These are phyloP conservation scores for Nymphaea thermarum DNA, from an alignment of 164 flowering plant species.

Conservation along the genomic window DNA sequence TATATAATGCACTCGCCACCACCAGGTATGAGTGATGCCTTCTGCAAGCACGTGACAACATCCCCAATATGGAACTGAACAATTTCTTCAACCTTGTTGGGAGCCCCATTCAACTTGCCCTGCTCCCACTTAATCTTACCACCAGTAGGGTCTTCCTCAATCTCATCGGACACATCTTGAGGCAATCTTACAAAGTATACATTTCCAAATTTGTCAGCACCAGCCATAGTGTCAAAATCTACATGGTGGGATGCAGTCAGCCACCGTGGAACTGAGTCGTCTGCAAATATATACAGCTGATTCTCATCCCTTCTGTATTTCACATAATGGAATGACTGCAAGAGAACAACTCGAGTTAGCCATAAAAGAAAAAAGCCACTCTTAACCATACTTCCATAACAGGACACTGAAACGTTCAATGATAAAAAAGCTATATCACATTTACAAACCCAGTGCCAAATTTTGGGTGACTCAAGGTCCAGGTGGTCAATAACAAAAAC, in stretches of 20 bases:
- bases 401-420: too few species aligned
- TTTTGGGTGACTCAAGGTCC: too few species aligned
- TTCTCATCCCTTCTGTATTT: conserved; percentile 96
- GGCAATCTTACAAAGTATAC: conserved; percentile 82
- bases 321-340: conserved; percentile 98
- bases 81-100: conserved; percentile 96
- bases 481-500: too few species aligned
- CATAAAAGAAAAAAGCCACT: too few species aligned
- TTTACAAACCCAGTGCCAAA: too few species aligned
- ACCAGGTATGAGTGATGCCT: conserved; percentile 93
- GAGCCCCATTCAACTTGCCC: conserved; percentile 96
- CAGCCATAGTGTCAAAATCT: conserved; percentile 98
- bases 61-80: conserved; percentile 97
- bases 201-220: conserved; percentile 97
- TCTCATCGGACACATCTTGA: conserved; percentile 97
- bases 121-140: conserved; percentile 99
- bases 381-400: too few species aligned
- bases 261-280: conserved; percentile 94
- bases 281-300: conserved; percentile 96
- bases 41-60: conserved; percentile 82
- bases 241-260: conserved; percentile 86
- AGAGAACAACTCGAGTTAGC: background rate
- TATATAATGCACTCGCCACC: conserved; percentile 90
- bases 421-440: too few species aligned
- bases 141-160: conserved; percentile 99